phyloP scores from a whole-genome alignment of 2,329 filamentous ascomycete genomes.

The Talaromyces rugulosus region DNA sequence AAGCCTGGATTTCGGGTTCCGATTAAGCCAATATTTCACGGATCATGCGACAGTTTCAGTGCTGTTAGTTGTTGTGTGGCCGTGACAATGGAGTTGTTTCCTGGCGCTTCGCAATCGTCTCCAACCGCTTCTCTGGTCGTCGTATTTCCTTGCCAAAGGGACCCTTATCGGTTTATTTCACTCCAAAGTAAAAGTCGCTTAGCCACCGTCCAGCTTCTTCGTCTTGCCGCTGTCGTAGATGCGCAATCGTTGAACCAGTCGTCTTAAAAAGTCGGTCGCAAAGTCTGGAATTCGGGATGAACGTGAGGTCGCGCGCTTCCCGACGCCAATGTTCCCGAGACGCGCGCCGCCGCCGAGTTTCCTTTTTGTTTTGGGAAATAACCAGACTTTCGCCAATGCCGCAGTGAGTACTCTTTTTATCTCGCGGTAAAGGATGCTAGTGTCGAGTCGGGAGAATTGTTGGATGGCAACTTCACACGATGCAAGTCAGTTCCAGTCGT shows the following conservation, averaged over 20 bases:
- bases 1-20: background rate
- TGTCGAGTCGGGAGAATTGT: background rate
- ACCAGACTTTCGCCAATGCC: background rate
- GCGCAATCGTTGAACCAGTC: background rate
- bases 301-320: slow-evolving; percentile 11
- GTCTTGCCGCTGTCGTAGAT: background rate
- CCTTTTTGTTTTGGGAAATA: background rate
- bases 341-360: background rate
- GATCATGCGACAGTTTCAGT: background rate
- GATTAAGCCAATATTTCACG: background rate
- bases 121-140: background rate
- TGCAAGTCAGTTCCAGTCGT: background rate
- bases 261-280: background rate
- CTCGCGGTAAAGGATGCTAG: background rate
- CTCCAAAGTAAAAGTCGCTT: background rate
- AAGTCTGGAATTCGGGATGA: slow-evolving; percentile 1
- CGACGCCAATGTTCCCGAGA: slow-evolving; percentile 7
- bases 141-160: background rate
- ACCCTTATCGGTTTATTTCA: background rate
- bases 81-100: background rate
- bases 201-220: background rate
- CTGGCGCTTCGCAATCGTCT: background rate
- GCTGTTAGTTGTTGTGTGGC: background rate
- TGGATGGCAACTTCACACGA: background rate
- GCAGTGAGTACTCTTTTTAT: background rate